These are phyloP conservation scores for Paecilomyces formosus DNA, from an alignment of 2,329 filamentous ascomycete species.

Conservation along the genomic window DNA sequence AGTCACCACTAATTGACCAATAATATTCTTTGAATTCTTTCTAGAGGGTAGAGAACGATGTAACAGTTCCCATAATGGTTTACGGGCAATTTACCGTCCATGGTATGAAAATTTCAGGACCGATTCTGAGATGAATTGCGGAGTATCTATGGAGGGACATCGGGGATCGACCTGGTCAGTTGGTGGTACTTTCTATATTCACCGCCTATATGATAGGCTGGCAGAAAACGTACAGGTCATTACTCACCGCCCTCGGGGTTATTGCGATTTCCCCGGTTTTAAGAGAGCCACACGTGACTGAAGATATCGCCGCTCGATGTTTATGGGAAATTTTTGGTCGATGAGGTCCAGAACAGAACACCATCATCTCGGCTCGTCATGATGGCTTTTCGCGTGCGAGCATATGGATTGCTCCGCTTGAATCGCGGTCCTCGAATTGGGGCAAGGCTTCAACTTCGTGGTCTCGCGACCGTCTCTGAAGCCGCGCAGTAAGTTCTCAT, in stretches of 20 bases:
- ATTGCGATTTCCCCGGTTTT: neutral
- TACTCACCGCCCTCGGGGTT: neutral
- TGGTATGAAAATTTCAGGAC: too few species aligned
- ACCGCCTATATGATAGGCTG: too few species aligned
- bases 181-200: too few species aligned
- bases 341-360: neutral
- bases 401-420: conserved; percentile 20
- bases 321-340: neutral
- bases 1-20: too few species aligned
- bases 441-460: conserved; percentile 15
- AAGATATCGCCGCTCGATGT: neutral
- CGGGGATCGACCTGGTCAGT: too few species aligned
- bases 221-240: neutral
- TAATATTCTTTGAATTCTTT: too few species aligned
- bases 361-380: conserved; percentile 1
- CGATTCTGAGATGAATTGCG: too few species aligned
- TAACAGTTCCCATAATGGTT: too few species aligned
- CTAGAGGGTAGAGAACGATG: too few species aligned
- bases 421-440: conserved; percentile 15
- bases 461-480: conserved; percentile 33
- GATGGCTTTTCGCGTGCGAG: conserved; percentile 29
- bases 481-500: conserved; percentile 23
- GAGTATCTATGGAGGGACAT: too few species aligned
- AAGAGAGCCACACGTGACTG: neutral
- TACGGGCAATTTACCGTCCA: too few species aligned